Conservation (phyloP, 352 stramenopile genomes). For the Pythium rhizo-oryzae region DNA sequence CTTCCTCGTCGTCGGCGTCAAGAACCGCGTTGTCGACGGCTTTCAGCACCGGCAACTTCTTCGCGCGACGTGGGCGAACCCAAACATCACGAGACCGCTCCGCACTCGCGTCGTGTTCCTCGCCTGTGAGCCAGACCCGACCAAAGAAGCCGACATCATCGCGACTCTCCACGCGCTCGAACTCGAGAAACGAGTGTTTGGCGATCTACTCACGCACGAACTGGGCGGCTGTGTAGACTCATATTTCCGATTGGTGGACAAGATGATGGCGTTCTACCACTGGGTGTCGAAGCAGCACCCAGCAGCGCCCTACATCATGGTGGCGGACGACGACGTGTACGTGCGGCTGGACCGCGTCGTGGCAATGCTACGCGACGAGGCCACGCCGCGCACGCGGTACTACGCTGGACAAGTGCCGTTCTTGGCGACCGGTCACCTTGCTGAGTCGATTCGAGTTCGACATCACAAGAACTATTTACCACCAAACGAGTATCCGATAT, state of each 20-base stretch:
- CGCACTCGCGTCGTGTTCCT: constrained; percentile 41
- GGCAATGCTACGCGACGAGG: background rate
- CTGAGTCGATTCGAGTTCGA: background rate
- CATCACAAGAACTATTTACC: background rate
- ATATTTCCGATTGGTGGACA: constrained; percentile 47
- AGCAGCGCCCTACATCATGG: constrained; percentile 30
- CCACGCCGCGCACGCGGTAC: background rate
- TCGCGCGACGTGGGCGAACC: constrained; percentile 36
- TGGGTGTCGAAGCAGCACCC: background rate
- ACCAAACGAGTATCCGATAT: background rate
- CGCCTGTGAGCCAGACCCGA: constrained; percentile 28
- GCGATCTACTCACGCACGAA: constrained; percentile 52
- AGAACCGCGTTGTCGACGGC: constrained; percentile 37
- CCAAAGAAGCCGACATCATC: background rate
- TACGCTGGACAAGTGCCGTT: background rate
- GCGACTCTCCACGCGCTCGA: background rate
- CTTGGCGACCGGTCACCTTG: background rate
- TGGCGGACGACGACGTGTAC: constrained; percentile 18
- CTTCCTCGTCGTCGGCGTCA: constrained; percentile 55
- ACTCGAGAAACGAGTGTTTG: constrained; percentile 40
- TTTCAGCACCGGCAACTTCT: constrained; percentile 27
- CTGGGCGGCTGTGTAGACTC: constrained; percentile 45
- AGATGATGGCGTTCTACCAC: constrained; percentile 46
- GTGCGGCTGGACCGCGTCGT: background rate
- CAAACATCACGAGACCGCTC: background rate